These are phyloP conservation scores for Elongisporangium senticosum DNA, from an alignment of 352 stramenopile species.

Conservation along the genomic window DNA sequence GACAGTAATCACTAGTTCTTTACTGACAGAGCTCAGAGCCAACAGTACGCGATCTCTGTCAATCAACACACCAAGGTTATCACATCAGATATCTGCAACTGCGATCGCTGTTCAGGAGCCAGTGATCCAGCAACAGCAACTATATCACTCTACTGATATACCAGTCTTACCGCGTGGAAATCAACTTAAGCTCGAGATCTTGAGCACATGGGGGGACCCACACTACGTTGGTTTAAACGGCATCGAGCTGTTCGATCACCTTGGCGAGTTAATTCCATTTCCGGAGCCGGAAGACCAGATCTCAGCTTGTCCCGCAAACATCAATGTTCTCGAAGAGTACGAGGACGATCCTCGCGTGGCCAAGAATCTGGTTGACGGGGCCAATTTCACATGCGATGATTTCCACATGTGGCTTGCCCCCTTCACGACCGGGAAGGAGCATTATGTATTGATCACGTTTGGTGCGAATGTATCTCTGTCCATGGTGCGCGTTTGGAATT, in stretches of 20 bases:
- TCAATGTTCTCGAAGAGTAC: conserved; percentile 90
- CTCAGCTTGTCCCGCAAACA: conserved; percentile 59
- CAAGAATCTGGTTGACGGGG: conserved; percentile 75
- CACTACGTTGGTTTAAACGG: conserved; percentile 89
- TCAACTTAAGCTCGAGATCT: conserved; percentile 66
- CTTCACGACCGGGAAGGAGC: conserved; percentile 43
- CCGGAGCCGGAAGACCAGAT: conserved; percentile 43
- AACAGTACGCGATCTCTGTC: neutral
- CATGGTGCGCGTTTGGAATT: conserved; percentile 91
- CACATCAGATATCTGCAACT: neutral
- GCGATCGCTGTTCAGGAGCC: neutral
- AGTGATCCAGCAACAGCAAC: neutral
- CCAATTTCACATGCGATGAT: conserved; percentile 88
- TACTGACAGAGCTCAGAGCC: conserved; percentile 2
- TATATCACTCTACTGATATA: conserved; percentile 15
- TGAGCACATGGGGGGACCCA: conserved; percentile 86
- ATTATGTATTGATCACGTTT: conserved; percentile 60
- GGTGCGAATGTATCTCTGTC: conserved; percentile 33
- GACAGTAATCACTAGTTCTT: neutral
- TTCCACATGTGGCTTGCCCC: conserved; percentile 90
- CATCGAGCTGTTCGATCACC: conserved; percentile 83
- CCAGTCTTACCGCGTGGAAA: conserved; percentile 59
- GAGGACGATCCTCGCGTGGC: conserved; percentile 63
- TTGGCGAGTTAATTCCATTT: conserved; percentile 50
- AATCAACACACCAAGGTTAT: neutral